A percentile compares a stretch with the other conserved stretches of the same genome.
phyloP scores from a whole-genome alignment of 495 filamentous ascomycete genomes.

The Stereocaulon alpinum region DNA sequence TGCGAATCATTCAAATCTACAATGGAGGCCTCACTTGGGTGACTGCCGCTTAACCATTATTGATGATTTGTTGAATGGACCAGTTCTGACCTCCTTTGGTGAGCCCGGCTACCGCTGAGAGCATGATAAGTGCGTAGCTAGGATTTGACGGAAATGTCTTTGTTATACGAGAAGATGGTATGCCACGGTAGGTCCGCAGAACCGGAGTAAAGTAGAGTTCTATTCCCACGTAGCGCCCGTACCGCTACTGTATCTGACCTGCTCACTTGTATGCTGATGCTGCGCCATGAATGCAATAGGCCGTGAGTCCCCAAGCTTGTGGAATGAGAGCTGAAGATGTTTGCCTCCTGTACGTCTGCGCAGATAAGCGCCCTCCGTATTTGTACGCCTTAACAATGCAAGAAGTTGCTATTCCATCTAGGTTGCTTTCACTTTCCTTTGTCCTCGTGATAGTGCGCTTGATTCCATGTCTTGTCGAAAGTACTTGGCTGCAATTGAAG shows the following conservation, averaged over 20 bases:
- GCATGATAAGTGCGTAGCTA: no score
- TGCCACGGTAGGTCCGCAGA: neutral
- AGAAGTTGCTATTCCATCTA: neutral
- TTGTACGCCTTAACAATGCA: neutral
- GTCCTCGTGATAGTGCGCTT: conserved; percentile 6
- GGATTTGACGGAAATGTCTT: no score
- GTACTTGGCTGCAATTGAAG: neutral
- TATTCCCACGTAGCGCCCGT: neutral
- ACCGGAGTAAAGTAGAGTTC: neutral
- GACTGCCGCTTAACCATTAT: conserved; percentile 25
- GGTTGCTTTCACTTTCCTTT: conserved; percentile 8
- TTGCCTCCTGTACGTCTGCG: neutral
- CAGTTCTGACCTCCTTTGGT: neutral
- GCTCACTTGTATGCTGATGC: neutral
- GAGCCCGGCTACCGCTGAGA: no score
- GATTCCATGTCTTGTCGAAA: conserved; percentile 16
- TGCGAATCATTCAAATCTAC: conserved; percentile 16
- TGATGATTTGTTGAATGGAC: conserved; percentile 16
- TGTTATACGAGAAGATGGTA: neutral
- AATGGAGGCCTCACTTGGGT: conserved; percentile 27
- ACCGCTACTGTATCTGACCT: neutral
- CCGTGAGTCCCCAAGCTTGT: neutral
- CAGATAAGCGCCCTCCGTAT: neutral
- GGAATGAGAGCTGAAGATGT: neutral
- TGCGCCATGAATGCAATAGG: neutral